A percentile compares a stretch with the other conserved stretches of the same genome.
Evolutionary conservation across 306 rosid genomes (phyloP).

Genomic region (Cicer judaicum): DNA sequence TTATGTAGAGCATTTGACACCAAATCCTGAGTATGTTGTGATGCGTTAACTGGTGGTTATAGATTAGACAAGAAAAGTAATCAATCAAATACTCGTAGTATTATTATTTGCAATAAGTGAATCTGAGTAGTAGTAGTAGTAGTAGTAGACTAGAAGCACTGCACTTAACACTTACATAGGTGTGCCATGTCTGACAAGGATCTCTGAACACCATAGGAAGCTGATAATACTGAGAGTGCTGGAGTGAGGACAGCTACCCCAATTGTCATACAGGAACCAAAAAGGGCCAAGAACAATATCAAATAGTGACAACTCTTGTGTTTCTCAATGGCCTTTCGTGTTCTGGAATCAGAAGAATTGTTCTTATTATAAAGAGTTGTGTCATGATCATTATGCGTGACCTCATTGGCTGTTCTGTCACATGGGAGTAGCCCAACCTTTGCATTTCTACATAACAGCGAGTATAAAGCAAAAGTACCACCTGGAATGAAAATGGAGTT

Average conservation of each 20-base stretch:
- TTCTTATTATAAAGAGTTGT: slow-evolving; percentile 39
- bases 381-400: slow-evolving; percentile 51
- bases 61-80: slow-evolving; percentile 34
- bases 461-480: slow-evolving; percentile 81
- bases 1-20: slow-evolving; percentile 50
- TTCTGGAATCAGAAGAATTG: slow-evolving; percentile 63
- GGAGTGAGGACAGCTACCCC: slow-evolving; percentile 84
- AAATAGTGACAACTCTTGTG: slow-evolving; percentile 66
- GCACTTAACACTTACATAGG: slow-evolving; percentile 66
- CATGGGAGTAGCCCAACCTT: slow-evolving; percentile 77
- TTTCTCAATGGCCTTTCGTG: slow-evolving; percentile 69
- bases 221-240: slow-evolving; percentile 78
- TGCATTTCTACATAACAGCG: slow-evolving; percentile 83
- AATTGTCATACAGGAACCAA: slow-evolving; percentile 78
- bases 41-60: slow-evolving; percentile 55
- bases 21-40: slow-evolving; percentile 39
- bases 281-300: slow-evolving; percentile 72
- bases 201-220: slow-evolving; percentile 72
- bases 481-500: slow-evolving; percentile 47
- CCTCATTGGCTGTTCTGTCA: slow-evolving; percentile 59
- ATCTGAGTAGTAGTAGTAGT: not conserved
- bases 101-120: not conserved
- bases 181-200: slow-evolving; percentile 54
- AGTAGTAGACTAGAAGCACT: not conserved
- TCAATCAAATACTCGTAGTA: slow-evolving; percentile 20